Evolutionary conservation across 345 rosid species (phyloP).

Genomic region (Moricandia arvensis): DNA sequence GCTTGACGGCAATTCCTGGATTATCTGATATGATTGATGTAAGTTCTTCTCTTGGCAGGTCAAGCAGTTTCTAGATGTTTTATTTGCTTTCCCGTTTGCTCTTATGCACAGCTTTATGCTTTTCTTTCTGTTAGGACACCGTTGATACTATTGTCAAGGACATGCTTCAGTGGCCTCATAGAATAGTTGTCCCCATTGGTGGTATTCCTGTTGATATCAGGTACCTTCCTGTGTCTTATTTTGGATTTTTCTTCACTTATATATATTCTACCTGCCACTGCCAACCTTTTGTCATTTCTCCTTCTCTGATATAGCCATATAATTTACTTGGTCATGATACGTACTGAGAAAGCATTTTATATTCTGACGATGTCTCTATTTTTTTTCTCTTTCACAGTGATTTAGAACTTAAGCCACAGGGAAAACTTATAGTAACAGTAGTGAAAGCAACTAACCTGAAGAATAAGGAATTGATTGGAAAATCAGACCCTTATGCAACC

Average conservation of each 20-base stretch:
- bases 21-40: constrained; percentile 97
- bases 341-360: not conserved
- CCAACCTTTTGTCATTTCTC: constrained; percentile 13
- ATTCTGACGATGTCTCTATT: constrained; percentile 7
- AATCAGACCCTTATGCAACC: constrained; percentile 92
- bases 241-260: not conserved
- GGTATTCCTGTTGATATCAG: constrained; percentile 84
- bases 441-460: constrained; percentile 82
- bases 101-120: constrained; percentile 10
- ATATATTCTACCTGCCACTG: not conserved
- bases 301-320: not conserved
- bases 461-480: constrained; percentile 98
- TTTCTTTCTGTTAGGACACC: constrained; percentile 61
- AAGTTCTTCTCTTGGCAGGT: constrained; percentile 38
- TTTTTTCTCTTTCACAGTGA: constrained; percentile 56
- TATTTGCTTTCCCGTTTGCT: not conserved
- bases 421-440: constrained; percentile 66
- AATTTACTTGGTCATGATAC: constrained; percentile 1
- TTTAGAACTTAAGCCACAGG: constrained; percentile 95
- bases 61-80: not conserved
- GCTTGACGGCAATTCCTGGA: constrained; percentile 96
- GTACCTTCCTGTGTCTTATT: constrained; percentile 39
- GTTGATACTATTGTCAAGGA: constrained; percentile 80
- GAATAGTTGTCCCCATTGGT: constrained; percentile 97
- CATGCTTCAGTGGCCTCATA: constrained; percentile 99